Conservation (phyloP, 2,329 filamentous ascomycete genomes). For the Xylariaceae sp. region DNA sequence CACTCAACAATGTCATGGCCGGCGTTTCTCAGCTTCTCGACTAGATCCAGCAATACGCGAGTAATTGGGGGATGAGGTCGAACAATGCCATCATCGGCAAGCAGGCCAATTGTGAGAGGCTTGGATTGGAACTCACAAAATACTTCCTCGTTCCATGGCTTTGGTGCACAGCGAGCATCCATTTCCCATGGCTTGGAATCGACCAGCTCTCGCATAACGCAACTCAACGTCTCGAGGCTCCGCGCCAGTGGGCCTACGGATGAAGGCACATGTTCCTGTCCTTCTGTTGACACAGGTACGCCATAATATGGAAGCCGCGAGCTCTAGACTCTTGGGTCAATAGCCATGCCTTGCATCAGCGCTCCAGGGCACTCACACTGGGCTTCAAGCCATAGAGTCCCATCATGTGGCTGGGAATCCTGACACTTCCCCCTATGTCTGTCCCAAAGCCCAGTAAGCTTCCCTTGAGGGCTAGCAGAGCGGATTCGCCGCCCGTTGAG, state of each 20-base stretch:
- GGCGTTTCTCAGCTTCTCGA: constrained; percentile 33
- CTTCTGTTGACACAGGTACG: constrained; percentile 57
- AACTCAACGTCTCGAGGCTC: constrained; percentile 43
- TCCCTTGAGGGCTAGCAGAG: constrained; percentile 17
- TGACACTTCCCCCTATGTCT: constrained; percentile 47
- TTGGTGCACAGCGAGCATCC: constrained; percentile 49
- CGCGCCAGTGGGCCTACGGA: constrained; percentile 57
- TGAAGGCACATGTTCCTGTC: constrained; percentile 61
- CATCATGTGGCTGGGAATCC: constrained; percentile 43
- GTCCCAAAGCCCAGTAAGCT: constrained; percentile 45
- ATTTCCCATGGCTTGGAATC: constrained; percentile 45
- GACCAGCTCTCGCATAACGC: constrained; percentile 44
- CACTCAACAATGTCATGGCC: constrained; percentile 54
- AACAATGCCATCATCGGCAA: constrained; percentile 45
- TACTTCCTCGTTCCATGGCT: constrained; percentile 47
- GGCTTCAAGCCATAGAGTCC: constrained; percentile 47
- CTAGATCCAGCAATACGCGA: constrained; percentile 37
- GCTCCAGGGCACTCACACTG: constrained; percentile 32
- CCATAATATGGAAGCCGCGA: constrained; percentile 53
- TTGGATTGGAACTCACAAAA: constrained; percentile 37
- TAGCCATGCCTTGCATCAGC: neutral
- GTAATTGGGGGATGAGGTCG: constrained; percentile 49
- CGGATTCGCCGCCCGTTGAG: constrained; percentile 24
- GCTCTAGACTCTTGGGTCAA: constrained; percentile 35
- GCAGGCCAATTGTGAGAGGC: constrained; percentile 40